These are phyloP conservation scores for Cyberlindnera xylosilytica DNA, from an alignment of 805 yeast species.

Conservation along the genomic window DNA sequence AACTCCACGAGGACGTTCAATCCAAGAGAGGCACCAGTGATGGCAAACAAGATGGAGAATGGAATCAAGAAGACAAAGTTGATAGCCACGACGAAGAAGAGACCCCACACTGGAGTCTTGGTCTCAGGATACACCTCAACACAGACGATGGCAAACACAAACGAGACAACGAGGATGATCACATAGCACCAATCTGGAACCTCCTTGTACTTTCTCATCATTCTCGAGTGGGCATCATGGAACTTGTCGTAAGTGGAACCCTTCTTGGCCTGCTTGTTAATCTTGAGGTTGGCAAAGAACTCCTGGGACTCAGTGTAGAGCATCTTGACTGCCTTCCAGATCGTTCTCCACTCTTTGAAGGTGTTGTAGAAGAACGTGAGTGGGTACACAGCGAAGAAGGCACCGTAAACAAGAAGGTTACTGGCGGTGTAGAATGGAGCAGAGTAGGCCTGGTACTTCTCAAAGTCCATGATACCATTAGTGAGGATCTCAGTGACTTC, in stretches of 20 bases:
- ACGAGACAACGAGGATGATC: constrained; percentile 38
- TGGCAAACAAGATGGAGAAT: constrained; percentile 43
- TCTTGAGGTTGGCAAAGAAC: constrained; percentile 1
- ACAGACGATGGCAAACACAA: constrained; percentile 42
- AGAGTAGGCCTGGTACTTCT: constrained; percentile 50
- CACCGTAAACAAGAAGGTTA: constrained; percentile 55
- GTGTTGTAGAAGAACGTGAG: constrained; percentile 47
- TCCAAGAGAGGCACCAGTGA: constrained; percentile 46
- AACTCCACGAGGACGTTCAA: constrained; percentile 54
- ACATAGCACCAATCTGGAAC: constrained; percentile 53
- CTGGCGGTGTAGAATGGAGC: constrained; percentile 69
- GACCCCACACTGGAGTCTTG: constrained; percentile 59
- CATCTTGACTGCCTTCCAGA: constrained; percentile 12
- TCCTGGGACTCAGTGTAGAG: constrained; percentile 6
- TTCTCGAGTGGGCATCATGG: constrained; percentile 32
- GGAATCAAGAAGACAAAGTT: constrained; percentile 52
- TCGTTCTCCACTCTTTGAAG: constrained; percentile 42
- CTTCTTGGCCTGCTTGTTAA: neutral
- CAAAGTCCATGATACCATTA: constrained; percentile 42
- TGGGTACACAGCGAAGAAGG: constrained; percentile 44
- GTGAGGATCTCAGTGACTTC: constrained; percentile 45
- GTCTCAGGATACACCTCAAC: constrained; percentile 42
- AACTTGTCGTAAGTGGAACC: constrained; percentile 7
- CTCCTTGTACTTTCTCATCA: constrained; percentile 56
- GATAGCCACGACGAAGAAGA: constrained; percentile 49